Evolutionary conservation across 2,329 filamentous ascomycete species (phyloP), one percentile per base, ranked within the genome.

Genomic region (Diaporthe humulicola): DNA sequence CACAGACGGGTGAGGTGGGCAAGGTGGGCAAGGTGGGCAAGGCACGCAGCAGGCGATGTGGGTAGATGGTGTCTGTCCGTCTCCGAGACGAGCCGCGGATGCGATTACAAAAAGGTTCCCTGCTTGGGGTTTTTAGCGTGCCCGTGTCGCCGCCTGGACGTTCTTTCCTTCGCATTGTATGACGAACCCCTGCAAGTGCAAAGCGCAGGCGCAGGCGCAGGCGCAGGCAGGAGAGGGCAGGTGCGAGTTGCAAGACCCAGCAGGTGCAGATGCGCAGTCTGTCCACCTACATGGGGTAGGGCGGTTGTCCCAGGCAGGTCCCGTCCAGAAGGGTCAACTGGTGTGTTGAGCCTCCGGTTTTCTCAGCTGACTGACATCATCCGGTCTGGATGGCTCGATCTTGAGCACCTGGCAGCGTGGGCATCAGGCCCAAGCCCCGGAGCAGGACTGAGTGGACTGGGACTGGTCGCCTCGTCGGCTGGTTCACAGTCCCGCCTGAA

Each of bases 251-350:
- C 50, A 52, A n/a, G 50, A 25, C n/a, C 50, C 30, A n/a, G 25
- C 58, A 36, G 38, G 36, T 28, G 36, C 71, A 67, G 74, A 48
- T 75, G 74, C 71, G 70, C 66, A 67, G 33, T 48, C 36, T n/a
- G n/a, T n/a, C n/a, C n/a, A n/a, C n/a, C n/a, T n/a, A n/a, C 6
- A 52, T 8, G 17, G 5, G 19, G 38, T 9, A 50, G 17, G 17
- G 48, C 33, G 25, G 58, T 42, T 25, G 38, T 42, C 38, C 58
- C 58, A 69, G 64, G n/a, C 30, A 8, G 28, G 36, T 17, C 56
- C 33, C 33, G 30, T 19, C 33, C 56, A 22, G 33, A 33, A 45
- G 58, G 58, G 58, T 64, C 58, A 64, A 45, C 40, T 64, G 58
- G 58, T 64, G 42, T 52, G 64, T 67, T 67, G 64, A 67, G 64